Evolutionary conservation across 495 filamentous ascomycete species (phyloP).

Genomic region (Aspergillus egyptiacus): DNA sequence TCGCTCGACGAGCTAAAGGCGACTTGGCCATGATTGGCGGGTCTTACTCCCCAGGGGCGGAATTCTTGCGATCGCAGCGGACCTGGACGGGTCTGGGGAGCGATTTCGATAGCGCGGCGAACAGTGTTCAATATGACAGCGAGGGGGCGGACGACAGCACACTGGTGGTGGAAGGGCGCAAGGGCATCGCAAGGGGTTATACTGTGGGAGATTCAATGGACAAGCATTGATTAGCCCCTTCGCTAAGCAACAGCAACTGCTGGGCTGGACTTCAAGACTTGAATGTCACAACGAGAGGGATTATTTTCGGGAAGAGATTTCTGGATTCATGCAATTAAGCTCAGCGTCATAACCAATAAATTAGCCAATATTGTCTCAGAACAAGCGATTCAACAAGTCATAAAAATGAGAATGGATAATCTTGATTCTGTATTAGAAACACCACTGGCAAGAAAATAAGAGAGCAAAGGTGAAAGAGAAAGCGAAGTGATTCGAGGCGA

Average conservation of each 20-base stretch:
- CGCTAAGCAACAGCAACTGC: not conserved
- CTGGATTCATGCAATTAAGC: not conserved
- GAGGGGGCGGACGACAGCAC: constrained; percentile 43
- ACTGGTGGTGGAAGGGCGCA: constrained; percentile 72
- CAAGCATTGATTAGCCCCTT: constrained; percentile 27
- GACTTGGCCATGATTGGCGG: constrained; percentile 74
- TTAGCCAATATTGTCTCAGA: not conserved
- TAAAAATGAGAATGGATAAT: too few relatives aligned
- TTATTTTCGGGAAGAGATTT: not conserved
- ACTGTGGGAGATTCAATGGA: constrained; percentile 54
- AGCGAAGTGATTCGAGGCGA: constrained; percentile 8
- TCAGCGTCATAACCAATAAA: not conserved
- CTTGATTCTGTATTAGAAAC: too few relatives aligned
- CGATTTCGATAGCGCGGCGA: constrained; percentile 50
- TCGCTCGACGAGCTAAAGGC: constrained; percentile 57
- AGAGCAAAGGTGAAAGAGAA: not conserved
- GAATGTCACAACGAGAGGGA: not conserved
- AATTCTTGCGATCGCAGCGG: constrained; percentile 73
- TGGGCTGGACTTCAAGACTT: not conserved
- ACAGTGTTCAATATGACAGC: constrained; percentile 56
- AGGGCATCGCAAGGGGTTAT: constrained; percentile 89
- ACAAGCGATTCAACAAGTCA: not conserved
- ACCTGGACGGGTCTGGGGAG: constrained; percentile 91
- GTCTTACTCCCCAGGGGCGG: constrained; percentile 81
- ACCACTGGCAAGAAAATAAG: too few relatives aligned